Evolutionary conservation across 2,329 filamentous ascomycete genomes (phyloP).

Genomic region (Colletotrichum aenigma): DNA sequence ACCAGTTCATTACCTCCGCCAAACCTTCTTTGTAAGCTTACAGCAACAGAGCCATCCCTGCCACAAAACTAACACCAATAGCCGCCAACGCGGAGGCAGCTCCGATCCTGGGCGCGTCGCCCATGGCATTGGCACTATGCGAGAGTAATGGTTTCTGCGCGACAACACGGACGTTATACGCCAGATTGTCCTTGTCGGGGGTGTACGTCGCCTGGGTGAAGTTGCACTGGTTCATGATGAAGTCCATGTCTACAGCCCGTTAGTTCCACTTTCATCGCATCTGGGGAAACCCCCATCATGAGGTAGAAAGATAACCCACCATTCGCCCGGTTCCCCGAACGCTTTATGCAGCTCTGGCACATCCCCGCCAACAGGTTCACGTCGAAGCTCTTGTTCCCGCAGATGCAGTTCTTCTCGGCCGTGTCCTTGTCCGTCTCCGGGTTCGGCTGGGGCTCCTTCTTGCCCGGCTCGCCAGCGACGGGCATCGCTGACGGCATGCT

Average conservation of each 20-base stretch:
- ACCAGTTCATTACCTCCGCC: background rate
- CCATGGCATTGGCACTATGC: background rate
- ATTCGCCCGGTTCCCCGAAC: constrained; percentile 31
- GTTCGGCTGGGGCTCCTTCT: constrained; percentile 18
- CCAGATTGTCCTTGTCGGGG: constrained; percentile 32
- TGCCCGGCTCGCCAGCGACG: constrained; percentile 11
- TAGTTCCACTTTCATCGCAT: background rate
- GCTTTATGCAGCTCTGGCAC: constrained; percentile 41
- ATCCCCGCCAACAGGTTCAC: constrained; percentile 40
- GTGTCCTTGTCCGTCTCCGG: constrained; percentile 18
- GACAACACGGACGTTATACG: constrained; percentile 35
- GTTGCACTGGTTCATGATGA: constrained; percentile 39
- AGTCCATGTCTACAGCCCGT: constrained; percentile 33
- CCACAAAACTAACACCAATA: background rate
- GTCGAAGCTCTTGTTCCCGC: constrained; percentile 43
- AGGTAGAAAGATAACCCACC: constrained; percentile 28
- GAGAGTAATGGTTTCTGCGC: constrained; percentile 29
- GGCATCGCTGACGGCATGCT: background rate
- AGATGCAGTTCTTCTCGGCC: constrained; percentile 40
- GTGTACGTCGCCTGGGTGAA: constrained; percentile 34
- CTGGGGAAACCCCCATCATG: no score
- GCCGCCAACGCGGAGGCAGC: background rate
- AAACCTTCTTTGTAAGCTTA: background rate
- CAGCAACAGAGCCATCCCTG: constrained; percentile 2
- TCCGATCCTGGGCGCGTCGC: background rate